These are phyloP conservation scores for Candida silvicultrix DNA, from an alignment of 805 yeast genomes.

Conservation along the genomic window DNA sequence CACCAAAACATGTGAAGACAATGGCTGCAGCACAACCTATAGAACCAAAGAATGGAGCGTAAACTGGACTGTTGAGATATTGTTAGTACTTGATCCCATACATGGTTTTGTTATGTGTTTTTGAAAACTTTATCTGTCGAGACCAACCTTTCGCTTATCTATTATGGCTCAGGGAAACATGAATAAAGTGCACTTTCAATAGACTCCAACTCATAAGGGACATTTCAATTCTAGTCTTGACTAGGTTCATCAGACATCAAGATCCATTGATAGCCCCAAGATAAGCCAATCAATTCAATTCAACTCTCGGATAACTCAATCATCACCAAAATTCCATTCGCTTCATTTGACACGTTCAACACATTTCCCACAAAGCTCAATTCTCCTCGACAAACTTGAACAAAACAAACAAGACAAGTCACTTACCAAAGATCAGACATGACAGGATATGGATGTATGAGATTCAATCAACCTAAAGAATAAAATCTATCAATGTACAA, in stretches of 20 bases:
- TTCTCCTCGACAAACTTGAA: neutral
- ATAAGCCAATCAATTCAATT: too few relatives aligned
- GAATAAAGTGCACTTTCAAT: too few relatives aligned
- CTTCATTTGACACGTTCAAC: slow-evolving; percentile 1
- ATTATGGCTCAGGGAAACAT: neutral
- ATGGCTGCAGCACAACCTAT: slow-evolving; percentile 99
- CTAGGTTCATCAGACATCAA: too few relatives aligned
- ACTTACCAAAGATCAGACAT: slow-evolving; percentile 79
- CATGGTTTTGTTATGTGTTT: too few relatives aligned
- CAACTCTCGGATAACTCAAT: neutral
- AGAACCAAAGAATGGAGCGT: slow-evolving; percentile 97
- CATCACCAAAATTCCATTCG: neutral
- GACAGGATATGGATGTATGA: neutral
- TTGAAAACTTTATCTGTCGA: too few relatives aligned
- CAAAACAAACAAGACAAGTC: neutral
- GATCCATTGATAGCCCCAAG: too few relatives aligned
- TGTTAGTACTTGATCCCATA: too few relatives aligned
- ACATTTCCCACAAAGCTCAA: neutral
- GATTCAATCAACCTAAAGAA: neutral
- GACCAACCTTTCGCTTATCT: neutral
- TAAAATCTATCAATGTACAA: neutral
- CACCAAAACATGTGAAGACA: slow-evolving; percentile 98
- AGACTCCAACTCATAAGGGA: too few relatives aligned
- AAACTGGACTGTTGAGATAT: slow-evolving; percentile 46
- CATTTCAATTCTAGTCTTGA: too few relatives aligned